Conservation (phyloP, 306 rosid species). For the Benincasa hispida region DNA sequence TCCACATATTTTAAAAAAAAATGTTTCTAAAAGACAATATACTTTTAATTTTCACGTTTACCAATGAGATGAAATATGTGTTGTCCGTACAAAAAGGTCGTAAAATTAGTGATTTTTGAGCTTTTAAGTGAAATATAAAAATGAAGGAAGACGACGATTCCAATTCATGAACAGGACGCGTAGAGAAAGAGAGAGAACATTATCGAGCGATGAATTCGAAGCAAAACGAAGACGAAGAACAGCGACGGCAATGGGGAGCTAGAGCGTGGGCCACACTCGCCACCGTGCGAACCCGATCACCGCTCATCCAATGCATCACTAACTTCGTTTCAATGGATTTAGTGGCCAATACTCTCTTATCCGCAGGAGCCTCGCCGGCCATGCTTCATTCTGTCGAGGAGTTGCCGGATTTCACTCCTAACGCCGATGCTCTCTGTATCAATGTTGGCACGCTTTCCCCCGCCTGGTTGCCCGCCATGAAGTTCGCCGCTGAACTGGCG, state of each 20-base stretch:
- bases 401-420: conserved; percentile 65
- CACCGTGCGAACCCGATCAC: conserved; percentile 39
- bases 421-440: conserved; percentile 39
- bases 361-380: conserved; percentile 85
- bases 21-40: too few relatives aligned
- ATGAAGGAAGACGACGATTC: background rate
- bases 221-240: conserved; percentile 1
- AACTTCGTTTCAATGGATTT: conserved; percentile 89
- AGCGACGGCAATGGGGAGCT: conserved; percentile 22
- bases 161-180: background rate
- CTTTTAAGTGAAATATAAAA: too few relatives aligned
- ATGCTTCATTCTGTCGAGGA: conserved; percentile 69
- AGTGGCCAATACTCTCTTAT: conserved; percentile 69
- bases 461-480: conserved; percentile 59
- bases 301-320: conserved; percentile 81
- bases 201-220: background rate
- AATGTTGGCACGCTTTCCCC: conserved; percentile 73
- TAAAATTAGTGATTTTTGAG: too few relatives aligned
- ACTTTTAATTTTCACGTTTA: too few relatives aligned
- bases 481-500: conserved; percentile 37
- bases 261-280: conserved; percentile 40
- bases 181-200: background rate
- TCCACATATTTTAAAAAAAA: too few relatives aligned
- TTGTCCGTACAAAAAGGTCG: too few relatives aligned
- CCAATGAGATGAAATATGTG: too few relatives aligned